Conservation (phyloP, 257 asterid species). For the Echites panduratus region DNA sequence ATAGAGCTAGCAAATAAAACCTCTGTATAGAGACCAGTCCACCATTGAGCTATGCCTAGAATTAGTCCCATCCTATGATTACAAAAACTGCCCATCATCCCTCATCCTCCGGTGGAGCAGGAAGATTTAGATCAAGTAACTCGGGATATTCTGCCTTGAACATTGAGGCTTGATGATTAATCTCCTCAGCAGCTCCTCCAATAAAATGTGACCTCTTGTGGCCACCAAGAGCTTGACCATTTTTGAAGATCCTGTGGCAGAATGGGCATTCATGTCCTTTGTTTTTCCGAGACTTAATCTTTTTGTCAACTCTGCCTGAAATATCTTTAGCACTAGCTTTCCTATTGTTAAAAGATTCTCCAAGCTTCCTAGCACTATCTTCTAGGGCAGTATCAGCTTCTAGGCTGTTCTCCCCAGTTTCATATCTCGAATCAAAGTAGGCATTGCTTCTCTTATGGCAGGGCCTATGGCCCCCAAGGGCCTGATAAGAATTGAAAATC, state of each 20-base stretch:
- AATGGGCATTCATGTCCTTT: constrained; percentile 74
- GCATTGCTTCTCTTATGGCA: constrained; percentile 60
- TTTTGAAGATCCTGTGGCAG: constrained; percentile 72
- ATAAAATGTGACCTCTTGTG: constrained; percentile 89
- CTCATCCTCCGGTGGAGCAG: constrained; percentile 69
- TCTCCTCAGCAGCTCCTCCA: constrained; percentile 35
- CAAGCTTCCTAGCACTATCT: constrained; percentile 29
- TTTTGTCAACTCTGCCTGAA: constrained; percentile 34
- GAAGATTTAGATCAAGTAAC: constrained; percentile 81
- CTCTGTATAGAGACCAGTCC: constrained; percentile 8
- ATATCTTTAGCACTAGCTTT: constrained; percentile 35
- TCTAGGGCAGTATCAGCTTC: constrained; percentile 34
- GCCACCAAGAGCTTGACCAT: constrained; percentile 96
- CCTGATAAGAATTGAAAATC: constrained; percentile 80
- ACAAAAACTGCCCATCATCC: constrained; percentile 34
- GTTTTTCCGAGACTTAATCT: constrained; percentile 40
- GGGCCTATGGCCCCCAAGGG: constrained; percentile 93
- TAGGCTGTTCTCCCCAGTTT: constrained; percentile 55
- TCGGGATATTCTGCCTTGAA: constrained; percentile 39
- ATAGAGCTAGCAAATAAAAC: constrained; percentile 5
- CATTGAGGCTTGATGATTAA: constrained; percentile 24
- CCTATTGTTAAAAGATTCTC: constrained; percentile 31
- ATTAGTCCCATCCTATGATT: constrained; percentile 29
- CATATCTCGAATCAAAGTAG: constrained; percentile 37
- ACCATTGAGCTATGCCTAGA: constrained; percentile 8